Evolutionary conservation across 2,329 filamentous ascomycete genomes (phyloP).

Genomic region (Talaromyces sp.): DNA sequence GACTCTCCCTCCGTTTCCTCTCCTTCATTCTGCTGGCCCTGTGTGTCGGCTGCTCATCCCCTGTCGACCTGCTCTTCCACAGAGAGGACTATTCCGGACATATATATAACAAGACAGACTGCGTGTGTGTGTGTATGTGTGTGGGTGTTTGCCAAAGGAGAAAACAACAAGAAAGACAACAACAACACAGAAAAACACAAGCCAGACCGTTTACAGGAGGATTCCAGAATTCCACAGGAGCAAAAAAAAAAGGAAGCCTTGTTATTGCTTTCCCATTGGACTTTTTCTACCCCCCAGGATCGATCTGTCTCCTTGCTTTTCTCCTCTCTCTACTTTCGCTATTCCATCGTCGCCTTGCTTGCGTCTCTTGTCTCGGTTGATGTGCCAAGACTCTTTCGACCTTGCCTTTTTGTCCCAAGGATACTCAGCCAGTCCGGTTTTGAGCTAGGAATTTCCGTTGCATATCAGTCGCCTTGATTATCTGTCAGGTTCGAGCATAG

Average conservation of each 20-base stretch:
- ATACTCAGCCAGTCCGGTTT: conserved; percentile 2
- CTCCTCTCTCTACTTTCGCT: conserved; percentile 10
- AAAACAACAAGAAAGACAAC: not conserved
- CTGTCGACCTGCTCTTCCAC: not conserved
- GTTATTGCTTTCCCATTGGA: not conserved
- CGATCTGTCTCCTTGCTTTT: conserved; percentile 13
- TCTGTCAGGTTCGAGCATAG: not conserved
- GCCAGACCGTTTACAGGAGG: not conserved
- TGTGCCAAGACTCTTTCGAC: conserved; percentile 9
- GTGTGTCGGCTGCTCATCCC: conserved; percentile 3
- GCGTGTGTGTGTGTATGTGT: not conserved
- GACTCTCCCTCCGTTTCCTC: conserved; percentile 9
- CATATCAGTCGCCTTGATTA: not conserved
- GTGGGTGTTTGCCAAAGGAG: not conserved
- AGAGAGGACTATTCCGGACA: not conserved
- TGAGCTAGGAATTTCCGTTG: not conserved
- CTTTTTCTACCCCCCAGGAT: conserved; percentile 12
- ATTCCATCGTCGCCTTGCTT: conserved; percentile 1
- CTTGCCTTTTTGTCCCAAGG: not conserved
- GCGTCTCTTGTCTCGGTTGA: conserved; percentile 11
- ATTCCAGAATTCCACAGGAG: not conserved
- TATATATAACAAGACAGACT: not conserved
- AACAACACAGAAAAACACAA: not conserved
- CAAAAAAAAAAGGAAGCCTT: not conserved
- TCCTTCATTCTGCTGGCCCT: conserved; percentile 11